phyloP scores from a whole-genome alignment of 2,329 filamentous ascomycete species.

The Dactylonectria estremocensis region DNA sequence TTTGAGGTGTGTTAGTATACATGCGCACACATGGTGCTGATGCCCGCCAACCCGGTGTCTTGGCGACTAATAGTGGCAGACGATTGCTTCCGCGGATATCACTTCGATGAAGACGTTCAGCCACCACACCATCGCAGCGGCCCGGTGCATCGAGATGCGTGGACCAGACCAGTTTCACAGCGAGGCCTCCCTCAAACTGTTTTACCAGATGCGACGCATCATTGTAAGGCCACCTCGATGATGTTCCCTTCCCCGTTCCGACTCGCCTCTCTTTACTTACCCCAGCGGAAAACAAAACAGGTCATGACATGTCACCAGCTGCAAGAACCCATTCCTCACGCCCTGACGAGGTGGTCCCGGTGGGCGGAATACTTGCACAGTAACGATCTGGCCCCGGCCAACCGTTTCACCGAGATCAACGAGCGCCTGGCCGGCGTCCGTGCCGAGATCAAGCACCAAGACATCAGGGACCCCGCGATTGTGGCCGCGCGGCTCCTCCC shows the following conservation, averaged over 20 bases:
- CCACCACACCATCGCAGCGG: slow-evolving; percentile 41
- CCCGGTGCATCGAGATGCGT: slow-evolving; percentile 40
- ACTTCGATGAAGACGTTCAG: slow-evolving; percentile 40
- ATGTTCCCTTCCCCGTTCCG: neutral
- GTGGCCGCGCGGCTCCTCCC: slow-evolving; percentile 31
- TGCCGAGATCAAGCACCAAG: slow-evolving; percentile 33
- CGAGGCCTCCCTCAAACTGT: slow-evolving; percentile 30
- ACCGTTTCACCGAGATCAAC: slow-evolving; percentile 37
- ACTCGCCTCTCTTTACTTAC: neutral
- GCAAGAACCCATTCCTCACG: slow-evolving; percentile 40
- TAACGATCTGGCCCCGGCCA: slow-evolving; percentile 17
- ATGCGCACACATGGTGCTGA: neutral
- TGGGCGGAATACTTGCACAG: slow-evolving; percentile 31
- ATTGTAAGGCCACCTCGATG: slow-evolving; percentile 27
- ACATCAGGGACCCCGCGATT: slow-evolving; percentile 26
- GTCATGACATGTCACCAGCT: slow-evolving; percentile 43
- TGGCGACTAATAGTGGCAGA: slow-evolving; percentile 22
- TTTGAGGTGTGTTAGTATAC: slow-evolving; percentile 35
- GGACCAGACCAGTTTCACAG: slow-evolving; percentile 38
- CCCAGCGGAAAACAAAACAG: neutral
- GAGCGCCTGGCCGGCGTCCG: slow-evolving; percentile 24
- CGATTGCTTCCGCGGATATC: slow-evolving; percentile 34
- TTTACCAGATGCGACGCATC: slow-evolving; percentile 39
- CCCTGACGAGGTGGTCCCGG: slow-evolving; percentile 36
- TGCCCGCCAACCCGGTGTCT: neutral